These are phyloP conservation scores for Sclerotinia minor DNA, from an alignment of 2,329 filamentous ascomycete genomes.

Conservation along the genomic window DNA sequence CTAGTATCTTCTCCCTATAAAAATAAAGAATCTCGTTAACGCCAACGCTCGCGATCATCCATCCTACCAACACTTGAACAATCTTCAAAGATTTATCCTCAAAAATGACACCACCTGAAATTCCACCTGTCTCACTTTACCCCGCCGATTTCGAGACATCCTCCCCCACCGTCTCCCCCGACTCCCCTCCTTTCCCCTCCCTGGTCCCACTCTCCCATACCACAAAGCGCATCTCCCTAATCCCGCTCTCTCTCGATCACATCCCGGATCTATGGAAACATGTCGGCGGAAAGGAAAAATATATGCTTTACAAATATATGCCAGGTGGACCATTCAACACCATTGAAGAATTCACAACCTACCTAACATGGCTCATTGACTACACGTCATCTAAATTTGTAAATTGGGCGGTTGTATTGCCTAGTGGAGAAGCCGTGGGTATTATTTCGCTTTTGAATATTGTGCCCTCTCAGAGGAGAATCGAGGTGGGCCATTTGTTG, in stretches of 20 bases:
- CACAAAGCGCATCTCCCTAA: conserved; percentile 30
- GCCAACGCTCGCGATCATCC: background rate
- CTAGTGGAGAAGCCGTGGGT: conserved; percentile 43
- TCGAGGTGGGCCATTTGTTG: conserved; percentile 60
- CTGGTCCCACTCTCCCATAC: conserved; percentile 22
- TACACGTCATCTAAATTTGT: background rate
- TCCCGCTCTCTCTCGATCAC: conserved; percentile 30
- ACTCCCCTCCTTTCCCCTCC: conserved; percentile 7
- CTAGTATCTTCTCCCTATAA: background rate
- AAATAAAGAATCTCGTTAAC: background rate
- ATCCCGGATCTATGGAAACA: conserved; percentile 30
- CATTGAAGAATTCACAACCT: conserved; percentile 38
- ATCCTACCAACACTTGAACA: background rate
- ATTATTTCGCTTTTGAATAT: conserved; percentile 49
- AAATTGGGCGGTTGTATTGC: conserved; percentile 13
- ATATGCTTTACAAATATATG: conserved; percentile 48
- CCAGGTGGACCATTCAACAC: conserved; percentile 42
- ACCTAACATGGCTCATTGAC: conserved; percentile 30
- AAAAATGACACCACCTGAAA: background rate
- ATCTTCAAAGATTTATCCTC: background rate
- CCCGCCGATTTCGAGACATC: conserved; percentile 17
- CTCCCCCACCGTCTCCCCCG: background rate
- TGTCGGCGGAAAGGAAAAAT: conserved; percentile 31
- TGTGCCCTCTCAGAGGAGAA: conserved; percentile 48
- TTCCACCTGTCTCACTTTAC: background rate